phyloP scores from a whole-genome alignment of 164 flowering plant species.

The Stephania cephalantha region DNA sequence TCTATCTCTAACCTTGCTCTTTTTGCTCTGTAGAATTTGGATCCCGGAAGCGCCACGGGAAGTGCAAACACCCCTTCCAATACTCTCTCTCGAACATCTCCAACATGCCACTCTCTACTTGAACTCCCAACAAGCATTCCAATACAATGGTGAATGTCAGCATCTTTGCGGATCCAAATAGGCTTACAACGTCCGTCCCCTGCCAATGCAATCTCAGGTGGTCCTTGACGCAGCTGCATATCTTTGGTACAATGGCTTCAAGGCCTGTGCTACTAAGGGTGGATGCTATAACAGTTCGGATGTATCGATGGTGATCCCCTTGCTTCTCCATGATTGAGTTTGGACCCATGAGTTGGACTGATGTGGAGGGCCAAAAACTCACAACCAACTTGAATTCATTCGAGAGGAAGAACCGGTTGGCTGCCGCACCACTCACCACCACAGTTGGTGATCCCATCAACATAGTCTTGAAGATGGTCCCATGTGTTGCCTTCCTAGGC shows the following conservation, averaged over 20 bases:
- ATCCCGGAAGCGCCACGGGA: slow-evolving; percentile 44
- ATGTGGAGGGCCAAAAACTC: slow-evolving; percentile 70
- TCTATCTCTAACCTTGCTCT: slow-evolving; percentile 50
- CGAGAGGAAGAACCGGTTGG: slow-evolving; percentile 56
- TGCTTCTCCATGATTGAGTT: slow-evolving; percentile 63
- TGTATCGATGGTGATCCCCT: slow-evolving; percentile 47
- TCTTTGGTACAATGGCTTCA: slow-evolving; percentile 43
- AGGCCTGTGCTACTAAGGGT: slow-evolving; percentile 34
- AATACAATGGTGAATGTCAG: slow-evolving; percentile 47
- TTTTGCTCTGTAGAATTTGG: slow-evolving; percentile 57
- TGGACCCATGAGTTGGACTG: slow-evolving; percentile 70
- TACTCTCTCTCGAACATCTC: slow-evolving; percentile 46
- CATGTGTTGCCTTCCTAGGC: slow-evolving; percentile 43
- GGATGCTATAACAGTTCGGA: slow-evolving; percentile 44
- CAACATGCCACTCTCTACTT: slow-evolving; percentile 37
- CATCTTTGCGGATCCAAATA: slow-evolving; percentile 38
- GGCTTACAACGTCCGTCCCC: slow-evolving; percentile 27
- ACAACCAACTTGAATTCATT: slow-evolving; percentile 78
- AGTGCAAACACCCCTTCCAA: slow-evolving; percentile 61
- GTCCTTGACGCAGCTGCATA: slow-evolving; percentile 28
- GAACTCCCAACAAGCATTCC: slow-evolving; percentile 58
- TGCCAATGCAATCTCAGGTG: slow-evolving; percentile 43
- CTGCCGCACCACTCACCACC: slow-evolving; percentile 58
- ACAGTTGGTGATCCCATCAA: slow-evolving; percentile 76
- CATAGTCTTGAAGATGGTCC: slow-evolving; percentile 58